A percentile compares a stretch with the other conserved stretches of the same genome.
These are phyloP conservation scores for Nicotiana attenuata DNA, from an alignment of 257 asterid species.

Conservation along the genomic window DNA sequence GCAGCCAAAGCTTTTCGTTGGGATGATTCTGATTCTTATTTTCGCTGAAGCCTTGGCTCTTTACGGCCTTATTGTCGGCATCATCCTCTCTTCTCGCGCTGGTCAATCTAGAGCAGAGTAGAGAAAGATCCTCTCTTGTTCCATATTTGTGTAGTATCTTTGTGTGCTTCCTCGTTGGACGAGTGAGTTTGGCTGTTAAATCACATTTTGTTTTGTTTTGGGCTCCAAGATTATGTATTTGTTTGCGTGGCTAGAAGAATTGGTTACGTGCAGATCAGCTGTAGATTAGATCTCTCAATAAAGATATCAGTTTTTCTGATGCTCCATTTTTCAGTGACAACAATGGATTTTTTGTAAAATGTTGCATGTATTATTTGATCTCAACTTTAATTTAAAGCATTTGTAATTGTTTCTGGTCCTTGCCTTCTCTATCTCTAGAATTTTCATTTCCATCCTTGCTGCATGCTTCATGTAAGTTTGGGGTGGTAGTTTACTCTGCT, in stretches of 20 bases:
- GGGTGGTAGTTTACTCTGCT: background rate
- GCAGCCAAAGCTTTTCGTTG: constrained; percentile 79
- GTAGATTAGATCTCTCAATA: constrained; percentile 42
- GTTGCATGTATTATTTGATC: background rate
- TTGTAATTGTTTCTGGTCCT: background rate
- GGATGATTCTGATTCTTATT: constrained; percentile 81
- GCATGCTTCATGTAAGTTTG: background rate
- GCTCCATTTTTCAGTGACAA: background rate
- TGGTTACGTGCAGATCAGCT: constrained; percentile 18
- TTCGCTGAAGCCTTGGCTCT: constrained; percentile 81
- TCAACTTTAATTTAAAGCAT: background rate
- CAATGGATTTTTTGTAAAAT: background rate
- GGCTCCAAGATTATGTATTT: constrained; percentile 16
- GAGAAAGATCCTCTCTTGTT: constrained; percentile 17
- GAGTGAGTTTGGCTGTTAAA: constrained; percentile 24
- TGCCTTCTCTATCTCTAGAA: background rate
- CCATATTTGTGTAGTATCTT: constrained; percentile 12
- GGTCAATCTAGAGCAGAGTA: constrained; percentile 87
- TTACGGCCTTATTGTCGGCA: constrained; percentile 78
- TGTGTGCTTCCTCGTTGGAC: constrained; percentile 16
- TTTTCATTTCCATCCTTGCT: background rate
- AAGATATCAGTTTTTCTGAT: constrained; percentile 11
- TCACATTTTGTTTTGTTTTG: constrained; percentile 7
- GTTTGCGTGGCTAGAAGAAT: constrained; percentile 22
- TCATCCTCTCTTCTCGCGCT: constrained; percentile 85